phyloP scores from a whole-genome alignment of 225 moss, liverwort and hornwort genomes.

The Rhytidiadelphus loreus region DNA sequence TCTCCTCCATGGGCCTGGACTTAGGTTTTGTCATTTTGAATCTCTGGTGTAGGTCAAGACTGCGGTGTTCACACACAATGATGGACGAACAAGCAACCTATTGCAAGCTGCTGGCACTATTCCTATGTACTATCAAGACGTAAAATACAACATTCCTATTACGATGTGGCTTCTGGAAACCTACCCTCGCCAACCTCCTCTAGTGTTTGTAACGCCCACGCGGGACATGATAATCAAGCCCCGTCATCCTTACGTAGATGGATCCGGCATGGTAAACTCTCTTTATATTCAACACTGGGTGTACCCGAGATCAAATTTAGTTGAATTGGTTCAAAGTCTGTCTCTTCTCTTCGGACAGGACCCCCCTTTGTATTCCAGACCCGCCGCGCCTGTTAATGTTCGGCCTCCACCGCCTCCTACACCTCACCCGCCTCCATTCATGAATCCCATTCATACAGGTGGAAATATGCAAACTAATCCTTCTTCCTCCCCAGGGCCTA shows the following conservation, averaged over 20 bases:
- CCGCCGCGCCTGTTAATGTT: constrained; percentile 18
- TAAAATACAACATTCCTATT: constrained; percentile 95
- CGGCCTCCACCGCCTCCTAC: constrained; percentile 50
- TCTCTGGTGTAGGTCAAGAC: constrained; percentile 65
- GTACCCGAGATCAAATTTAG: constrained; percentile 85
- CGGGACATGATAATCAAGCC: constrained; percentile 98
- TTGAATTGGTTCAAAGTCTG: constrained; percentile 81
- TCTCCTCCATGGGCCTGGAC: background rate
- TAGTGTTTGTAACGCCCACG: constrained; percentile 89
- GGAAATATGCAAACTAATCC: constrained; percentile 35
- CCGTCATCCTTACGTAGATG: constrained; percentile 82
- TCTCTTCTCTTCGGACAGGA: constrained; percentile 93
- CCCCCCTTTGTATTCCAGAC: constrained; percentile 83
- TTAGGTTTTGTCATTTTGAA: background rate
- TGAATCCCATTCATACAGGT: constrained; percentile 83
- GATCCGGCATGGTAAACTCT: constrained; percentile 71
- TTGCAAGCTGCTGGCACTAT: constrained; percentile 96
- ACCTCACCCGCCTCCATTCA: constrained; percentile 55
- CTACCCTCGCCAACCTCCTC: constrained; percentile 72
- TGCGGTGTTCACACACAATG: constrained; percentile 75
- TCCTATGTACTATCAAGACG: constrained; percentile 98
- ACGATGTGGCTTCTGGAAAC: constrained; percentile 93
- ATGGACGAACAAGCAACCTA: constrained; percentile 74
- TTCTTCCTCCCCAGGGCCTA: constrained; percentile 39
- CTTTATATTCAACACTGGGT: constrained; percentile 82